Evolutionary conservation across 768 basidiomycete genomes (phyloP).

Genomic region (Suillus placidus): DNA sequence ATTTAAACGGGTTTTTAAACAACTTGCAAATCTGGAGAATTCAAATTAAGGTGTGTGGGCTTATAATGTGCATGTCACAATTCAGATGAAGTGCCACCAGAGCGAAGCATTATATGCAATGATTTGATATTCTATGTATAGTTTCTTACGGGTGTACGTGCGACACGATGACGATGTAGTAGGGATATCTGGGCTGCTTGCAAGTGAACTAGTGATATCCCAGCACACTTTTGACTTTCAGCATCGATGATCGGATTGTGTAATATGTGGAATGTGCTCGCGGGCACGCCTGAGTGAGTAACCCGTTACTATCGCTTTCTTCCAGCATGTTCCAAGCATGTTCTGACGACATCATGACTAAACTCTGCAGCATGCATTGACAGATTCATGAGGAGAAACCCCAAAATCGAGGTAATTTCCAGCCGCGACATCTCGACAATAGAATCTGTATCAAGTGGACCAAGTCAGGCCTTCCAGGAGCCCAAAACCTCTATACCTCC

Average conservation of each 20-base stretch:
- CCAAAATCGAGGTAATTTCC: neutral
- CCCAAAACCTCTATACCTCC: slow-evolving; percentile 6
- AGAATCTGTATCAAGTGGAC: neutral
- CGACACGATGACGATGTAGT: neutral
- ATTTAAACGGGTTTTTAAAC: neutral
- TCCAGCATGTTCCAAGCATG: slow-evolving; percentile 1
- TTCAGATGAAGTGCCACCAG: neutral
- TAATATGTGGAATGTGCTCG: neutral
- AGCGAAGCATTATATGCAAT: neutral
- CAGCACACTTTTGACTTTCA: neutral
- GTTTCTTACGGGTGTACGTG: neutral
- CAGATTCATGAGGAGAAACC: neutral
- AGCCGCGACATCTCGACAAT: neutral
- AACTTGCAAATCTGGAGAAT: neutral
- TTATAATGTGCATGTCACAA: neutral
- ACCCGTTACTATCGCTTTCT: neutral
- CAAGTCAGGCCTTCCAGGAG: slow-evolving; percentile 12
- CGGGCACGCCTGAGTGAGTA: neutral
- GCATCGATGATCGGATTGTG: neutral
- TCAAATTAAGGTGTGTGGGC: neutral
- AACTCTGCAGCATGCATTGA: neutral
- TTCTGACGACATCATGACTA: neutral
- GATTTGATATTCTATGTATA: neutral
- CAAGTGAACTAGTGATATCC: neutral
- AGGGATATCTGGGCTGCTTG: neutral